These are phyloP conservation scores for Symbiodinium natans DNA, from an alignment of 73 alveolate species.

Conservation along the genomic window DNA sequence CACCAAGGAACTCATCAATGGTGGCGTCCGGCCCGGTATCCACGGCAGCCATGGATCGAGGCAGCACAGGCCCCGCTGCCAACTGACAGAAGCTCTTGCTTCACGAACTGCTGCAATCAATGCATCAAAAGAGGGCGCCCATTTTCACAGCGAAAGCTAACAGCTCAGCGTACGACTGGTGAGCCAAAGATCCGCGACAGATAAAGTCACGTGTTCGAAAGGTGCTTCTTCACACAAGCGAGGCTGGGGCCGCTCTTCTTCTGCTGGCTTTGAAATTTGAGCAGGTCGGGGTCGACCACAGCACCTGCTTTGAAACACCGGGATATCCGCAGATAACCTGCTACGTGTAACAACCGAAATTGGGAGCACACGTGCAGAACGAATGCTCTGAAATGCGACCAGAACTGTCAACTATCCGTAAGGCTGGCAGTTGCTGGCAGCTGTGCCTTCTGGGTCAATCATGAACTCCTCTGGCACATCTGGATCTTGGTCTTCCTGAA, in stretches of 20 bases:
- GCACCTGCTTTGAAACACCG: slow-evolving; percentile 11
- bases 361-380: too few species aligned
- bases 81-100: not conserved
- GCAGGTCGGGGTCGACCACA: slow-evolving; percentile 80
- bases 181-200: too few species aligned
- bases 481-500: slow-evolving; percentile 84
- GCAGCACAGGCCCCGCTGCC: not conserved
- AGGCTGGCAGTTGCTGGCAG: not conserved
- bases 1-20: not conserved
- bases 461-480: slow-evolving; percentile 93
- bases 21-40: not conserved
- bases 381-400: too few species aligned
- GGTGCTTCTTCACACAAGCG: not conserved
- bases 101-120: not conserved
- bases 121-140: too few species aligned
- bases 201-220: too few species aligned
- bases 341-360: too few species aligned
- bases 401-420: not conserved
- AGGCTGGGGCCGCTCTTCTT: slow-evolving; percentile 53
- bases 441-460: slow-evolving; percentile 87
- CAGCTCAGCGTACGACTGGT: too few species aligned
- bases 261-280: slow-evolving; percentile 80
- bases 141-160: too few species aligned
- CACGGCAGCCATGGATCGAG: not conserved
- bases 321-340: not conserved